phyloP scores from a whole-genome alignment of 2,329 filamentous ascomycete genomes.

The Hypoxylon sp. region DNA sequence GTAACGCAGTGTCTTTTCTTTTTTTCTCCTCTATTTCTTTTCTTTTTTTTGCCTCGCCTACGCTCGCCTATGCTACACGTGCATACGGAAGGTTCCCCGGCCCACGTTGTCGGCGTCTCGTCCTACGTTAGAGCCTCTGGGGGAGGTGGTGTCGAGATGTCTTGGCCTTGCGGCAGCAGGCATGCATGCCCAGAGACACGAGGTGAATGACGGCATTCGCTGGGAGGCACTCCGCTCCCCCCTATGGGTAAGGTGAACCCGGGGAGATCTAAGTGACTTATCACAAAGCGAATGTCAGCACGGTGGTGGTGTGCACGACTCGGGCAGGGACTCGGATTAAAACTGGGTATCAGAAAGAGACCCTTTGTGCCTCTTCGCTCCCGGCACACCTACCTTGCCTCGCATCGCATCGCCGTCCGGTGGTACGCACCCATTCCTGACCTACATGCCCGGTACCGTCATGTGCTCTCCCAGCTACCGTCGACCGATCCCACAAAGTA shows the following conservation, averaged over 20 bases:
- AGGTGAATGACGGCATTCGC: background rate
- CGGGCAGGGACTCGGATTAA: background rate
- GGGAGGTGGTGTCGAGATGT: background rate
- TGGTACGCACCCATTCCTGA: background rate
- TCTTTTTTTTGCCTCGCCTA: no score
- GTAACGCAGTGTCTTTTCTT: background rate
- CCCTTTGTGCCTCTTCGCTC: background rate
- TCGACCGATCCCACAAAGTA: background rate
- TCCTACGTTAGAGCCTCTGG: background rate
- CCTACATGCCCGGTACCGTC: background rate
- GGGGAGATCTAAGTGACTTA: background rate
- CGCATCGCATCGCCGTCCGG: background rate
- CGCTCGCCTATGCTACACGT: background rate
- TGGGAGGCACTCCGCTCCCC: background rate
- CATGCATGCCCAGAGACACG: background rate
- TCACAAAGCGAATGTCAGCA: background rate
- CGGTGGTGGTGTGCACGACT: background rate
- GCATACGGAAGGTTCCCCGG: background rate
- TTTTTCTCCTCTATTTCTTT: no score
- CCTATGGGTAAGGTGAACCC: conserved; percentile 24
- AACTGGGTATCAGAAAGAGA: background rate
- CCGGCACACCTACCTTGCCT: background rate
- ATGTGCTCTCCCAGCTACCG: background rate
- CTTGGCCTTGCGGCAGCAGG: background rate
- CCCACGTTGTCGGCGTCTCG: background rate